phyloP scores from a whole-genome alignment of 2,329 filamentous ascomycete genomes.

The Fusarium ramigenum region DNA sequence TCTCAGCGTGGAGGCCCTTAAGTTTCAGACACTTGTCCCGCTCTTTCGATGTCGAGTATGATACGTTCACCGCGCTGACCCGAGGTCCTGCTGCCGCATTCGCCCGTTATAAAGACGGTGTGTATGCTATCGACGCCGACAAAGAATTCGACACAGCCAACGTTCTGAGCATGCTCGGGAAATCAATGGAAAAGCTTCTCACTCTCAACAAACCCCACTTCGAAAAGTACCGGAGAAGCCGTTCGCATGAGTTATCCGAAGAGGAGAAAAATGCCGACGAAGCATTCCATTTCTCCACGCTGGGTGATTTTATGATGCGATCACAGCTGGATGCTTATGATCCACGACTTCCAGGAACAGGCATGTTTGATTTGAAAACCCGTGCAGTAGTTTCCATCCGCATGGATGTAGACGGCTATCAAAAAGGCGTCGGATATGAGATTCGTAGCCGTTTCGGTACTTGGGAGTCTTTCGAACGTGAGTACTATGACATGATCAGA shows the following conservation, averaged over 20 bases:
- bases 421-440: conserved; percentile 86
- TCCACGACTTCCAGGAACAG: conserved; percentile 83
- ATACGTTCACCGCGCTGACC: conserved; percentile 76
- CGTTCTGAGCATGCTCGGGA: conserved; percentile 89
- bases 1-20: conserved; percentile 83
- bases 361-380: conserved; percentile 97
- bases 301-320: conserved; percentile 90
- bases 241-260: conserved; percentile 74
- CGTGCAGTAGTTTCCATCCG: conserved; percentile 90
- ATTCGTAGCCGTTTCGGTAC: conserved; percentile 78
- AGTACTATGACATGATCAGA: conserved; percentile 97
- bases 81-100: conserved; percentile 83
- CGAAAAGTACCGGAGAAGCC: conserved; percentile 80
- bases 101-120: conserved; percentile 81
- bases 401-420: conserved; percentile 79
- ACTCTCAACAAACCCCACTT: conserved; percentile 85
- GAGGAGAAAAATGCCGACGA: conserved; percentile 78
- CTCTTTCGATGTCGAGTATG: conserved; percentile 68
- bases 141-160: conserved; percentile 89
- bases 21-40: conserved; percentile 74
- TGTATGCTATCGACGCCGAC: conserved; percentile 95
- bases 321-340: conserved; percentile 95
- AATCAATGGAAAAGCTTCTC: conserved; percentile 95
- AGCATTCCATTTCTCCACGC: conserved; percentile 85
- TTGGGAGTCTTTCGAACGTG: conserved; percentile 92